Conservation (phyloP, 257 asterid genomes). For the Sherardia arvensis region DNA sequence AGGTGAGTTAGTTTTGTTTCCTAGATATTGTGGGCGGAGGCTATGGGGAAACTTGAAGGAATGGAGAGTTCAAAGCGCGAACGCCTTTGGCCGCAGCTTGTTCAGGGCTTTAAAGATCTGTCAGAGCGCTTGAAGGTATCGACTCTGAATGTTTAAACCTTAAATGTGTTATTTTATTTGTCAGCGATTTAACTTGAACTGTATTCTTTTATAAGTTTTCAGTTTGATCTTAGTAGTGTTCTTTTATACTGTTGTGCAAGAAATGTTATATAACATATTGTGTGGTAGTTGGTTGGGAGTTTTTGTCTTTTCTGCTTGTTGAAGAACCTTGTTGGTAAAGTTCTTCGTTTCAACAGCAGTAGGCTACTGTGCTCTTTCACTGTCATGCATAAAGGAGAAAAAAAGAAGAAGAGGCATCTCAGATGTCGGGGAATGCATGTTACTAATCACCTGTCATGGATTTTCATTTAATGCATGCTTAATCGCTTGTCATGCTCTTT, state of each 20-base stretch:
- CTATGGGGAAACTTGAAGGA: slow-evolving; percentile 92
- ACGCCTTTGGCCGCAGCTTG: slow-evolving; percentile 95
- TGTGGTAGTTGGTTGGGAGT: background rate
- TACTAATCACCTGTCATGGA: too few relatives aligned
- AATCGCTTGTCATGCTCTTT: background rate
- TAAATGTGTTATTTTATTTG: too few relatives aligned
- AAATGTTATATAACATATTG: background rate
- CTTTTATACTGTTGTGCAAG: background rate
- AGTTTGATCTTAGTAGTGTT: background rate
- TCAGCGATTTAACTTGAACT: too few relatives aligned
- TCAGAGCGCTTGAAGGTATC: slow-evolving; percentile 89
- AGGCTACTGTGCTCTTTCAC: background rate
- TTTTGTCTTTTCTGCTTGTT: background rate
- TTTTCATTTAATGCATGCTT: background rate
- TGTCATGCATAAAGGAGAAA: background rate
- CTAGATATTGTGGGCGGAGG: slow-evolving; percentile 99
- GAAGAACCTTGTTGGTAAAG: background rate
- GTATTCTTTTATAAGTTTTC: background rate
- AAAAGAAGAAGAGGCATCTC: background rate
- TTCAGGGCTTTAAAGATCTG: slow-evolving; percentile 90
- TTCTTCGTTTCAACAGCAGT: background rate
- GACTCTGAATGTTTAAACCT: too few relatives aligned
- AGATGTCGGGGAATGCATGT: too few relatives aligned
- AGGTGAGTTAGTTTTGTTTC: slow-evolving; percentile 36
- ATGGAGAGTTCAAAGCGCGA: slow-evolving; percentile 92